Evolutionary conservation across 805 yeast genomes (phyloP), one percentile per base, ranked within the genome.

Genomic region (Saturnispora ahearnii): DNA sequence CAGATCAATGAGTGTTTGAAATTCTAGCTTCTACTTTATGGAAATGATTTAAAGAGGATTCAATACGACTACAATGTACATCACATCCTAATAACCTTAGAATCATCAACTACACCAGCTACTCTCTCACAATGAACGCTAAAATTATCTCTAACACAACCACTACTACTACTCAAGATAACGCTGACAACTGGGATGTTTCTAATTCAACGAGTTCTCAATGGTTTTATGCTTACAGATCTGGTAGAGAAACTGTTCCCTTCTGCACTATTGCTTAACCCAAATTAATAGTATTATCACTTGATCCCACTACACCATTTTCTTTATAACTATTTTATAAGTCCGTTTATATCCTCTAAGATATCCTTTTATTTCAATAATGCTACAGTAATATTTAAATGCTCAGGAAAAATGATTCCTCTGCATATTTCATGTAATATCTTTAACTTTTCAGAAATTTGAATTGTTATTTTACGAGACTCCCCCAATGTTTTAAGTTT

Each of bases 201-300:
- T 21, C 40, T 28, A 21, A 37, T 10, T n/a, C 11, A n/a, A 21
- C 29, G 10, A 37, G 11, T 38, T 10, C 41, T 10, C n/a, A 28
- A 12, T 33, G 28, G 31, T 45, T 45, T 22, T 21, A 18, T 12
- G 30, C 36, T 13, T 40, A 13, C 30, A 32, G 22, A 12, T 34
- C 32, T 18, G 34, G 28, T 5, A 28, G 30, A 31, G 24, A 36
- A 36, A 12, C 24, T 13, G 34, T 30, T 18, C 43, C 38, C 15
- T 45, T 37, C 18, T 45, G 48, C 21, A 45, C 38, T 30, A 31
- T 45, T 30, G 42, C 43, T 21, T 45, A 32, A 36, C n/a, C 1
- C 18, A 18, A 36, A 21, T 2, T 15, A 6, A 15, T 36, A 4
- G 10, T 18, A 15, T 26, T 26, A 26, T 26, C 29, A 26, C 29